Conservation (phyloP, 192 early-diverging fungal species). For the Borealophlyctis nickersoniae region DNA sequence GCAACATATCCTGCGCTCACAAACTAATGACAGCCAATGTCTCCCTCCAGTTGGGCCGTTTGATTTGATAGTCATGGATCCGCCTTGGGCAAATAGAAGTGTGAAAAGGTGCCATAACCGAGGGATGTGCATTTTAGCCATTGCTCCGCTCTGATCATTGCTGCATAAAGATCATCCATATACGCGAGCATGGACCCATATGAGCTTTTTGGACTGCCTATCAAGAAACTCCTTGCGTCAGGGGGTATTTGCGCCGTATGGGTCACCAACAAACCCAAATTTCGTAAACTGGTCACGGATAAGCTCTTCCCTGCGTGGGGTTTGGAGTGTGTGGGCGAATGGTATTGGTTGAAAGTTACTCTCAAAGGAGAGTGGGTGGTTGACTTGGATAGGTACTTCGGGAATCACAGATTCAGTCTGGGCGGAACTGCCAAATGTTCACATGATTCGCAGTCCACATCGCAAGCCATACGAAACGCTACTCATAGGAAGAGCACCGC, state of each 20-base stretch:
- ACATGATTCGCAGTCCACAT: constrained; percentile 37
- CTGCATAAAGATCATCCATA: constrained; percentile 48
- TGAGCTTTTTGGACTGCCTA: constrained; percentile 61
- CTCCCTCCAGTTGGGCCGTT: constrained; percentile 5
- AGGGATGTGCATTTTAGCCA: not conserved
- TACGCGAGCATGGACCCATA: constrained; percentile 64
- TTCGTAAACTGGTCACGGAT: constrained; percentile 52
- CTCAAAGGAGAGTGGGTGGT: constrained; percentile 33
- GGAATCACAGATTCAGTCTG: too few species aligned
- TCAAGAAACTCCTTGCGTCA: constrained; percentile 37
- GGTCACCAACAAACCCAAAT: constrained; percentile 70
- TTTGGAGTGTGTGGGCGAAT: constrained; percentile 49
- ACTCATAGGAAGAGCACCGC: constrained; percentile 40
- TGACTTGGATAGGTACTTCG: constrained; percentile 22
- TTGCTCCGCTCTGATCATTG: constrained; percentile 32
- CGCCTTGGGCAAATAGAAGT: constrained; percentile 67
- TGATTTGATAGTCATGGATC: constrained; percentile 25
- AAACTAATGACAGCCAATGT: constrained; percentile 2
- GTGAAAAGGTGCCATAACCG: constrained; percentile 40
- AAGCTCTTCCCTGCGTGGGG: constrained; percentile 69
- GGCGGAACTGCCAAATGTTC: too few species aligned
- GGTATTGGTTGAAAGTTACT: constrained; percentile 69
- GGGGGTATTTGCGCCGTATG: constrained; percentile 59
- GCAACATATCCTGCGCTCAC: not conserved
- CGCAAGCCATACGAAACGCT: constrained; percentile 68